Percentiles rank a stretch among this genome's conserved stretches.
These are phyloP conservation scores for Phytophthora hibernalis DNA, from an alignment of 352 stramenopile genomes.

Conservation along the genomic window DNA sequence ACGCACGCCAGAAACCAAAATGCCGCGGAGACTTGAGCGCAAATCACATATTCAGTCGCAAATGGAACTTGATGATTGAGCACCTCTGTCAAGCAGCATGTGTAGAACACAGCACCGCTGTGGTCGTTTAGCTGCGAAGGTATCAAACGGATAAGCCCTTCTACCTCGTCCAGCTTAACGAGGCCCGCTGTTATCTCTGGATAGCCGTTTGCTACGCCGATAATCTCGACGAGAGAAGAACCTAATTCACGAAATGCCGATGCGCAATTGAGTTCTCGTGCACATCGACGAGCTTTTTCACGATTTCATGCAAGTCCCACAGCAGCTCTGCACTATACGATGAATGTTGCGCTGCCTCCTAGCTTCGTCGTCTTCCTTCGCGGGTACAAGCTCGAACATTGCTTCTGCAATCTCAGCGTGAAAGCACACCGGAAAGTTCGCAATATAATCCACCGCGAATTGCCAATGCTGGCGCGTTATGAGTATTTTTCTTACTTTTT, in stretches of 20 bases:
- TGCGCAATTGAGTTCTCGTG: conserved; percentile 46
- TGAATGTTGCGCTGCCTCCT: conserved; percentile 33
- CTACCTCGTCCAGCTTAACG: conserved; percentile 49
- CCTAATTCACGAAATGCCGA: conserved; percentile 55
- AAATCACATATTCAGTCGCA: conserved; percentile 18
- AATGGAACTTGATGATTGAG: conserved; percentile 28
- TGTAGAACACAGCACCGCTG: conserved; percentile 55
- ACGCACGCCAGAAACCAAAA: too few species aligned
- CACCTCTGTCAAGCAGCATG: conserved; percentile 61
- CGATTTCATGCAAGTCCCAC: conserved; percentile 40
- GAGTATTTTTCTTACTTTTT: conserved; percentile 49
- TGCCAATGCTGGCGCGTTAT: conserved; percentile 47
- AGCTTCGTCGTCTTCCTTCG: conserved; percentile 12
- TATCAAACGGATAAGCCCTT: conserved; percentile 57
- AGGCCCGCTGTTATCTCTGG: conserved; percentile 31
- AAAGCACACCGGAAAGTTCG: conserved; percentile 46
- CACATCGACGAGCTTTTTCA: conserved; percentile 54
- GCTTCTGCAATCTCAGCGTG: conserved; percentile 45
- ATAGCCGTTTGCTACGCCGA: conserved; percentile 33
- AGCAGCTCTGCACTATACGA: conserved; percentile 38
- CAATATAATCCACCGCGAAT: conserved; percentile 44
- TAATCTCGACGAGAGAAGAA: conserved; percentile 47
- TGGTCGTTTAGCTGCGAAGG: conserved; percentile 55
- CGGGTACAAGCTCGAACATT: conserved; percentile 25
- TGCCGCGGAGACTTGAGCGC: conserved; percentile 28